phyloP scores from a whole-genome alignment of 1,284 basidiomycete species.

The Ceratobasidium sp. region DNA sequence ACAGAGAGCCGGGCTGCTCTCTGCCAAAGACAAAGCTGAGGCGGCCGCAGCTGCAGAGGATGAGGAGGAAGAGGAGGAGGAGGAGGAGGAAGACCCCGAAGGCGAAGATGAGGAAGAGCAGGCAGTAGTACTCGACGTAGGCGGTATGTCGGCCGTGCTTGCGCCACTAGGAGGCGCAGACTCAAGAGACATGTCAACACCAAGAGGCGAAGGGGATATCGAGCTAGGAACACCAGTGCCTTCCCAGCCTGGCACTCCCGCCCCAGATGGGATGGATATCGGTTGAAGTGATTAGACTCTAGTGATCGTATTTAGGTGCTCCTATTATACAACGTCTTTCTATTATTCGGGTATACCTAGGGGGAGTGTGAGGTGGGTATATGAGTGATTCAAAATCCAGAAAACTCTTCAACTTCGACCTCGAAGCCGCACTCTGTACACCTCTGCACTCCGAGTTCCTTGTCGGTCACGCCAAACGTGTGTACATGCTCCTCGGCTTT shows the following conservation, averaged over 20 bases:
- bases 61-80: slow-evolving; percentile 38
- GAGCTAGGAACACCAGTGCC: slow-evolving; percentile 40
- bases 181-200: slow-evolving; percentile 42
- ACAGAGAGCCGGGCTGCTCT: slow-evolving; percentile 63
- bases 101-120: slow-evolving; percentile 34
- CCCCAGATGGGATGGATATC: slow-evolving; percentile 41
- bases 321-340: slow-evolving; percentile 11
- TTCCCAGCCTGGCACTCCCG: slow-evolving; percentile 40
- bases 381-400: slow-evolving; percentile 3
- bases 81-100: slow-evolving; percentile 35
- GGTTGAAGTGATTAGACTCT: neutral
- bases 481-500: slow-evolving; percentile 90
- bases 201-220: slow-evolving; percentile 26
- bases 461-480: slow-evolving; percentile 72
- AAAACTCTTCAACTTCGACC: slow-evolving; percentile 85
- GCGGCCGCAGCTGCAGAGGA: slow-evolving; percentile 16
- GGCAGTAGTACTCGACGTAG: slow-evolving; percentile 30
- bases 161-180: slow-evolving; percentile 8
- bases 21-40: slow-evolving; percentile 40
- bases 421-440: slow-evolving; percentile 90
- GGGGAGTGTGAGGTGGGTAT: neutral
- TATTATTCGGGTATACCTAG: neutral
- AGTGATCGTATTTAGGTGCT: neutral
- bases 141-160: slow-evolving; percentile 25
- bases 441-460: slow-evolving; percentile 69